These are phyloP conservation scores for Fusarium drepaniforme DNA, from an alignment of 2,329 filamentous ascomycete genomes.

Conservation along the genomic window DNA sequence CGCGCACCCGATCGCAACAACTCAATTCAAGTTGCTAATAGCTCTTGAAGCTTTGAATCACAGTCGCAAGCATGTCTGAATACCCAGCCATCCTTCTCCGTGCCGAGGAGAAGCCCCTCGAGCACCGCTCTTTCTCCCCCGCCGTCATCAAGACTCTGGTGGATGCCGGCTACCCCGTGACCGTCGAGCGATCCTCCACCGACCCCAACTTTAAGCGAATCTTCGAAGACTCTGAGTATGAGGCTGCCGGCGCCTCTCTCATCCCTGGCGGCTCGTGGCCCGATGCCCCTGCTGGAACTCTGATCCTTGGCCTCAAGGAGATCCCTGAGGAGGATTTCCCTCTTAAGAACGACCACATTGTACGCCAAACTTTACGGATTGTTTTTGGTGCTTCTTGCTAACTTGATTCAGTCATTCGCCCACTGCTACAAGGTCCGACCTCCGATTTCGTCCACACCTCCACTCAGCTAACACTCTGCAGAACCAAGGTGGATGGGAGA, in stretches of 20 bases:
- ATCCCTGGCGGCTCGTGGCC: slow-evolving; percentile 77
- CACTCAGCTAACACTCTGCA: slow-evolving; percentile 75
- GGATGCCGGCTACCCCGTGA: slow-evolving; percentile 76
- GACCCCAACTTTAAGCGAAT: slow-evolving; percentile 71
- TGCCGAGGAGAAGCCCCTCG: slow-evolving; percentile 69
- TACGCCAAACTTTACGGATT: background rate
- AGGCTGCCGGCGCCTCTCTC: slow-evolving; percentile 72
- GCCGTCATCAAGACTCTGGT: slow-evolving; percentile 66
- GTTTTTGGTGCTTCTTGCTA: background rate
- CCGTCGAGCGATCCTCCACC: slow-evolving; percentile 68
- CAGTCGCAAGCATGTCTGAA: slow-evolving; percentile 41
- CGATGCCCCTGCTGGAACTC: slow-evolving; percentile 74
- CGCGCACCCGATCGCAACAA: background rate
- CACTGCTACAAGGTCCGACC: slow-evolving; percentile 74
- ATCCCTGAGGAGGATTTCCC: slow-evolving; percentile 77
- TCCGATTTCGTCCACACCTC: slow-evolving; percentile 46
- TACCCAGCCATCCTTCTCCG: slow-evolving; percentile 62
- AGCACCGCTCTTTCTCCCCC: slow-evolving; percentile 51
- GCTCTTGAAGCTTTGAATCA: slow-evolving; percentile 1
- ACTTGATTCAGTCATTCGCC: slow-evolving; percentile 65
- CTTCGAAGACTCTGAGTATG: slow-evolving; percentile 71
- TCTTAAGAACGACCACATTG: slow-evolving; percentile 45
- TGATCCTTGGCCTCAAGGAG: slow-evolving; percentile 84
- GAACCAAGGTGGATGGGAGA: slow-evolving; percentile 82
- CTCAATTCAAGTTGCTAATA: slow-evolving; percentile 14